Evolutionary conservation across 805 yeast genomes (phyloP), one percentile per base, ranked within the genome.

Genomic region (Millerozyma miso): DNA sequence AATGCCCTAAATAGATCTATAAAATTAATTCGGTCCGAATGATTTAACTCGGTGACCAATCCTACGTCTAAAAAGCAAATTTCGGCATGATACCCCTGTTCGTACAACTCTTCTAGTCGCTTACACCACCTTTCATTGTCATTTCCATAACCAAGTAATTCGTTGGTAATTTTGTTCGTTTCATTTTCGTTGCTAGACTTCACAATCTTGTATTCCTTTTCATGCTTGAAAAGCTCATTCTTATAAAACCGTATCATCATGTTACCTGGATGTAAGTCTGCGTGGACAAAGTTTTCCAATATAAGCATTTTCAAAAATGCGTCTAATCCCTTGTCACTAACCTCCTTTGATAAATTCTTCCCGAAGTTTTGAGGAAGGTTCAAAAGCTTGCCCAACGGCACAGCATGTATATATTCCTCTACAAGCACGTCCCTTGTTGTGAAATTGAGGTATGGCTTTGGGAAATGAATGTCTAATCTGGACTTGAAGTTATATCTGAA

Each of bases 241-340:
- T 79, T 80, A 51, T 82, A 73, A 53, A 86, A 81, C 38, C 88
- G 67, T 6, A 88, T 77, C 71, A 89, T 79, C 56, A 93, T 87
- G 60, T 93, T 93, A 3, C 99, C 99, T 0, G 99, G 97, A 53
- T 93, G 99, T 45, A 93, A 71, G 65, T 93, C 99, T 0, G 98
- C 91, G 61, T 93, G 99, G 35, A 90, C 88, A 62, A 93, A 93
- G 60, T 93, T 90, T 65, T 93, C 95, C 41, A 91, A 64, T 40
- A 93, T 84, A 48, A 93, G 71, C 99, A 93, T 93, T 54, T 89
- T 85, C 49, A 93, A 69, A 54, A 93, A 93, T 3, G 97, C 86
- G 59, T 93, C 96, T 18, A 93, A 78, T 6, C 96, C 86, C 48
- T 85, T 84, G 55, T 86, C 89, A 55, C 89, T 82, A 20, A 83